A percentile compares a stretch with the other conserved stretches of the same genome.
Conservation (phyloP, 2,329 filamentous ascomycete species). For the Trichophaea hybrida region DNA sequence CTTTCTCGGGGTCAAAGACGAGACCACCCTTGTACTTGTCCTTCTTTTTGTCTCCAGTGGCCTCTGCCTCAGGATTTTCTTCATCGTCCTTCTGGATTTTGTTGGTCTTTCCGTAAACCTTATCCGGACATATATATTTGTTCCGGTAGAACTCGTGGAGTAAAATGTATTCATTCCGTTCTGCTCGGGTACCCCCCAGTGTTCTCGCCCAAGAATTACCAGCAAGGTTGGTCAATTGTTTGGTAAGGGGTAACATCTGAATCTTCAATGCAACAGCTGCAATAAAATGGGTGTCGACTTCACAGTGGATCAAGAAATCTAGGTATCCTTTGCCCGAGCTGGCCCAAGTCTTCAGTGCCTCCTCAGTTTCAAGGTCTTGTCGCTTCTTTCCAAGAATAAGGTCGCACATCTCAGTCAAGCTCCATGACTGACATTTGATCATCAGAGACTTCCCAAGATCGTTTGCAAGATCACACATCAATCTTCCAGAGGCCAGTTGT, state of each 20-base stretch:
- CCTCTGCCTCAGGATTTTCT: slow-evolving; percentile 38
- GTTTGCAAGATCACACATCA: slow-evolving; percentile 88
- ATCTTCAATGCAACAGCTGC: slow-evolving; percentile 76
- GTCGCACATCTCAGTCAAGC: slow-evolving; percentile 90
- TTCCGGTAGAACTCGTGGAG: slow-evolving; percentile 92
- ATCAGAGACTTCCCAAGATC: slow-evolving; percentile 95
- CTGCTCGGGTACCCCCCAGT: slow-evolving; percentile 83
- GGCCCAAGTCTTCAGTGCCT: slow-evolving; percentile 73
- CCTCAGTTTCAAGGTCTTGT: slow-evolving; percentile 77
- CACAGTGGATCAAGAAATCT: slow-evolving; percentile 87
- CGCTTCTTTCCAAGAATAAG: slow-evolving; percentile 68
- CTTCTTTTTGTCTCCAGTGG: slow-evolving; percentile 62
- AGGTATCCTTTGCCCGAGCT: slow-evolving; percentile 70
- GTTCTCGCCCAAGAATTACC: slow-evolving; percentile 98
- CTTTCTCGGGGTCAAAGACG: slow-evolving; percentile 94
- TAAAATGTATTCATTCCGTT: slow-evolving; percentile 98
- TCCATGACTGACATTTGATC: slow-evolving; percentile 97
- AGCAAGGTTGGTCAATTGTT: slow-evolving; percentile 87
- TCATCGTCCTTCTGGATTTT: slow-evolving; percentile 46
- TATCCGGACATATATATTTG: slow-evolving; percentile 97
- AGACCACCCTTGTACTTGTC: slow-evolving; percentile 98
- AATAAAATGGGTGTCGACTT: slow-evolving; percentile 91
- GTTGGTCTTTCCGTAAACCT: slow-evolving; percentile 65
- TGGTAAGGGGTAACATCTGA: slow-evolving; percentile 85
- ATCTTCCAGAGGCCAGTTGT: slow-evolving; percentile 71